Percentiles rank a stretch among this genome's conserved stretches.
These are phyloP conservation scores for Aspergillus transmontanensis DNA, from an alignment of 2,329 filamentous ascomycete genomes.

Conservation along the genomic window DNA sequence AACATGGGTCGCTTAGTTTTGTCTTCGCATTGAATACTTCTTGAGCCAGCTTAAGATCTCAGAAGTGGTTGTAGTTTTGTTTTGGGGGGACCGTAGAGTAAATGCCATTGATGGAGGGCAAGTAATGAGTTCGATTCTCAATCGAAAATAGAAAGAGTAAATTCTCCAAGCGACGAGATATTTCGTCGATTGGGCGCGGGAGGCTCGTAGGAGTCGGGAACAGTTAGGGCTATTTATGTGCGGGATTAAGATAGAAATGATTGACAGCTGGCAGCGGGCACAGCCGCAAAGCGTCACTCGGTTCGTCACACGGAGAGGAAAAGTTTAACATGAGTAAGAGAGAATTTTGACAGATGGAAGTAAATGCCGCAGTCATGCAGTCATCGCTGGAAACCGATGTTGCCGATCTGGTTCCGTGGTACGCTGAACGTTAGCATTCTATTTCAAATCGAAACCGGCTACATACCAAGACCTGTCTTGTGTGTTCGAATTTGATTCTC, in stretches of 20 bases:
- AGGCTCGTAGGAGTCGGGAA: not conserved
- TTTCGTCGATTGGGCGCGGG: not conserved
- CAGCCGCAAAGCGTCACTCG: not conserved
- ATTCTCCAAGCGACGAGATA: not conserved
- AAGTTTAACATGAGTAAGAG: not conserved
- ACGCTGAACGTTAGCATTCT: not conserved
- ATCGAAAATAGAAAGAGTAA: not conserved
- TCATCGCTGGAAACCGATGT: not conserved
- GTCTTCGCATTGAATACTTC: no score
- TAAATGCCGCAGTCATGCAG: not conserved
- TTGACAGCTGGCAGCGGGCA: constrained; percentile 1
- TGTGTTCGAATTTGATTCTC: no score
- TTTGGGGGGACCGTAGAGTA: not conserved
- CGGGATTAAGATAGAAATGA: not conserved
- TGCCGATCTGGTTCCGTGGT: not conserved
- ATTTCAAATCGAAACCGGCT: not conserved
- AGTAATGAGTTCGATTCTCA: not conserved
- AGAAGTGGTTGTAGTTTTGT: not conserved
- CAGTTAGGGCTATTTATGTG: not conserved
- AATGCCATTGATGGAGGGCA: not conserved
- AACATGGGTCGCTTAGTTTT: not conserved
- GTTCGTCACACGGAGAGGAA: not conserved
- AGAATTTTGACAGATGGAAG: not conserved
- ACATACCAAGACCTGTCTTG: no score
- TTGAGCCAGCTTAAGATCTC: constrained; percentile 1